Conservation (phyloP, 306 rosid species). For the Pterocarpus santalinus region DNA sequence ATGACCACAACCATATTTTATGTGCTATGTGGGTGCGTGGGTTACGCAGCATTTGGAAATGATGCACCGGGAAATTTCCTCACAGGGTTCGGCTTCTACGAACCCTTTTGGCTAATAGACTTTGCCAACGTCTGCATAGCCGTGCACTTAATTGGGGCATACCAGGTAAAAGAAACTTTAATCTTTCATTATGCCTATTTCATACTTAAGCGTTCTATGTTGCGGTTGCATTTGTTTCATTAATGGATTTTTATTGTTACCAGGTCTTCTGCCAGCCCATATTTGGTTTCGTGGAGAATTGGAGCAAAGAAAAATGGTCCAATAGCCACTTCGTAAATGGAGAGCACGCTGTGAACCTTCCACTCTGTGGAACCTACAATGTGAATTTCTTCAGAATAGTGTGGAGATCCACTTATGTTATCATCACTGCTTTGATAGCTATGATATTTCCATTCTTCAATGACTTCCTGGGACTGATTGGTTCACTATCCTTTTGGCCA, state of each 20-base stretch:
- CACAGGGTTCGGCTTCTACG: slow-evolving; percentile 98
- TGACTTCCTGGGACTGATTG: slow-evolving; percentile 84
- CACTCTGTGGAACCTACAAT: slow-evolving; percentile 55
- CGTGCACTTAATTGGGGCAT: slow-evolving; percentile 87
- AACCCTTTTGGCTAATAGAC: slow-evolving; percentile 96
- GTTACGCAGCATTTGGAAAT: slow-evolving; percentile 97
- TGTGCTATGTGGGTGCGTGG: slow-evolving; percentile 81
- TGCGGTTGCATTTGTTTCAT: not conserved
- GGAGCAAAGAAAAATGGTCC: slow-evolving; percentile 65
- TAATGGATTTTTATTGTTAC: not conserved
- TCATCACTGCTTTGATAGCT: slow-evolving; percentile 74
- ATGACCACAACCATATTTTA: slow-evolving; percentile 84
- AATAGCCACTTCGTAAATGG: slow-evolving; percentile 68
- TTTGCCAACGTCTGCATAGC: slow-evolving; percentile 91
- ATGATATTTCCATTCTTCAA: slow-evolving; percentile 98
- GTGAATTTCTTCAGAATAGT: slow-evolving; percentile 75
- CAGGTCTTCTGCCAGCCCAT: slow-evolving; percentile 95
- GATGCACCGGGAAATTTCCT: slow-evolving; percentile 96
- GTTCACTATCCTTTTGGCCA: slow-evolving; percentile 94
- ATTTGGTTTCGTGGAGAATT: slow-evolving; percentile 72
- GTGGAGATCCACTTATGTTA: slow-evolving; percentile 86
- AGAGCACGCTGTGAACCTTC: slow-evolving; percentile 67
- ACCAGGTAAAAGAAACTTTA: slow-evolving; percentile 65
- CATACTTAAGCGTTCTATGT: not conserved
- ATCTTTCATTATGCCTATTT: not conserved